phyloP scores from a whole-genome alignment of 2,329 filamentous ascomycete genomes.

The Diplodia sapinea region DNA sequence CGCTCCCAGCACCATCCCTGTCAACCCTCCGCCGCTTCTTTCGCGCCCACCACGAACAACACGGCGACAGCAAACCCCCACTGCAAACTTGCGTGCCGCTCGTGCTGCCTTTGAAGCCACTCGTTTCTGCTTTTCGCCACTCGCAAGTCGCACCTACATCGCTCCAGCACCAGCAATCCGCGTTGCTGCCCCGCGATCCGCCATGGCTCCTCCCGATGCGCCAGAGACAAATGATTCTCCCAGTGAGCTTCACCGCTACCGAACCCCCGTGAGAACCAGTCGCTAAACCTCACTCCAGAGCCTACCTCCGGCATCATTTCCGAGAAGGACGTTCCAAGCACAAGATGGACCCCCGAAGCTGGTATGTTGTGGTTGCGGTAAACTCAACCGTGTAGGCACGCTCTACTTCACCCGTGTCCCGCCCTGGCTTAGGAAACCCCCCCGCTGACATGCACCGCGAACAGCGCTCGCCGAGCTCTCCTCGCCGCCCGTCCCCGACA shows the following conservation, averaged over 20 bases:
- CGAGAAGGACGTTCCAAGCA: constrained; percentile 36
- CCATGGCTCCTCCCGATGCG: constrained; percentile 39
- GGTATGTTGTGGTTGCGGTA: constrained; percentile 47
- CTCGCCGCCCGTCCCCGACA: constrained; percentile 62
- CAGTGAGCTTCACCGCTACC: constrained; percentile 37
- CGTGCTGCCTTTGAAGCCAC: background rate
- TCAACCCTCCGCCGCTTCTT: background rate
- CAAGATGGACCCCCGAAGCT: constrained; percentile 52
- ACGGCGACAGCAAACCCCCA: background rate
- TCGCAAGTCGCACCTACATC: background rate
- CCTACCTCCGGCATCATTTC: constrained; percentile 46
- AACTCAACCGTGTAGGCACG: constrained; percentile 24
- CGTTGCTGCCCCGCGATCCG: background rate
- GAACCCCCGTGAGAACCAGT: background rate
- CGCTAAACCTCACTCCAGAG: constrained; percentile 35
- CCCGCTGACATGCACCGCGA: constrained; percentile 1
- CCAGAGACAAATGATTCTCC: constrained; percentile 51
- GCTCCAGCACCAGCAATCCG: background rate
- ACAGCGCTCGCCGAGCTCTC: constrained; percentile 70
- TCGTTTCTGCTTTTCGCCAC: background rate
- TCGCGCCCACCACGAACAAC: background rate
- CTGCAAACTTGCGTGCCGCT: background rate
- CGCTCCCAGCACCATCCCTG: constrained; percentile 20
- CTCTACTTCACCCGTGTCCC: constrained; percentile 18
- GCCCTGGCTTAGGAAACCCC: background rate